phyloP scores from a whole-genome alignment of 139 green algal species.

The Micromonas pusilla region DNA sequence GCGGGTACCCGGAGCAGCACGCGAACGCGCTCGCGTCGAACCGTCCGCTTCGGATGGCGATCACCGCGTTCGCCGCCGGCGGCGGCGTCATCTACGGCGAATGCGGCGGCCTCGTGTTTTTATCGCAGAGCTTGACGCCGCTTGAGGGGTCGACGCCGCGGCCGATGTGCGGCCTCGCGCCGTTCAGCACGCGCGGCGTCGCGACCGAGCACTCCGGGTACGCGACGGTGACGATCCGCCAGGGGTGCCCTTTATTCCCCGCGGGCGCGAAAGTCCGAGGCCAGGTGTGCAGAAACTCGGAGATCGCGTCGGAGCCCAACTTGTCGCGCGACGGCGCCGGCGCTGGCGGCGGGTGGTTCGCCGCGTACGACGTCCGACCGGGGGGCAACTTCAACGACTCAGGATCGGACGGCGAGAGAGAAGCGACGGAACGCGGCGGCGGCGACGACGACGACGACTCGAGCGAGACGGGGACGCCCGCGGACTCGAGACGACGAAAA shows the following conservation, averaged over 20 bases:
- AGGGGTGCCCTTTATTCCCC: conserved; percentile 57
- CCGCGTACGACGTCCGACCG: conserved; percentile 1
- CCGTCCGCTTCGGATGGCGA: conserved; percentile 41
- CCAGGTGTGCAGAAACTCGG: conserved; percentile 60
- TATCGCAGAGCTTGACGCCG: conserved; percentile 53
- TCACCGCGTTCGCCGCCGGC: conserved; percentile 68
- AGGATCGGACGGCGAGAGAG: background rate
- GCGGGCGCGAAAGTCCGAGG: conserved; percentile 50
- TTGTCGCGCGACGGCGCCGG: background rate
- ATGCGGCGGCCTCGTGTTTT: conserved; percentile 78
- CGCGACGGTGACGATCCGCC: conserved; percentile 53
- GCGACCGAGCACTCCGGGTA: conserved; percentile 57
- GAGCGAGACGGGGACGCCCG: background rate
- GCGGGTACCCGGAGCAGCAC: conserved; percentile 67
- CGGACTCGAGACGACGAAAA: too few species aligned
- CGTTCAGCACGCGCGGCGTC: conserved; percentile 66
- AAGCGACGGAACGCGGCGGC: background rate
- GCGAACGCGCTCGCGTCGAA: conserved; percentile 65
- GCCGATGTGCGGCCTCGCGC: conserved; percentile 66
- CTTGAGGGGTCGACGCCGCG: background rate
- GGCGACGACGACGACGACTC: background rate
- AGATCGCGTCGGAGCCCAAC: conserved; percentile 64
- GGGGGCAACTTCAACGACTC: too few species aligned
- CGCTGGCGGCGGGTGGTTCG: background rate
- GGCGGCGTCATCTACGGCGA: conserved; percentile 86